Conservation (phyloP, 257 asterid species). For the Orobanche coerulescens region DNA sequence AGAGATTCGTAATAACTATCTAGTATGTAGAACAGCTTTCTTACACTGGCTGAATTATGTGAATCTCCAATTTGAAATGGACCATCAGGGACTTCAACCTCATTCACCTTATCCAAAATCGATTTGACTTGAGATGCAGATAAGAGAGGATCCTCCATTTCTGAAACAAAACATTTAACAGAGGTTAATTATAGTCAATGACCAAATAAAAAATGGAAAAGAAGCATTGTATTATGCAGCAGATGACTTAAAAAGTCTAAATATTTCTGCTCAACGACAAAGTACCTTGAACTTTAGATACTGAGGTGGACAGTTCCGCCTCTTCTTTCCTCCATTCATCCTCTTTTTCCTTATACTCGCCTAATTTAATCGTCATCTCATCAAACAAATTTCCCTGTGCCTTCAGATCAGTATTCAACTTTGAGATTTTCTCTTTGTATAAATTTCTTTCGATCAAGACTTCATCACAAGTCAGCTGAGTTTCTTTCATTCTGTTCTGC, state of each 20-base stretch:
- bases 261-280: conserved; percentile 11
- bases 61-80: conserved; percentile 34
- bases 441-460: conserved; percentile 53
- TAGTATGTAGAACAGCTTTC: conserved; percentile 61
- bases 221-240: background rate
- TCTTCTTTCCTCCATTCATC: conserved; percentile 44
- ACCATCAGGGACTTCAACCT: conserved; percentile 43
- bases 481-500: conserved; percentile 47
- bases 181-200: conserved; percentile 4
- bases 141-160: conserved; percentile 39
- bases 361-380: conserved; percentile 41
- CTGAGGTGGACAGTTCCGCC: conserved; percentile 46
- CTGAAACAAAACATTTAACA: conserved; percentile 41
- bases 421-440: conserved; percentile 36
- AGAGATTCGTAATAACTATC: conserved; percentile 44
- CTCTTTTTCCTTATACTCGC: conserved; percentile 41
- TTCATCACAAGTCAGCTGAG: conserved; percentile 34
- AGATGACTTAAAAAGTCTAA: conserved; percentile 3
- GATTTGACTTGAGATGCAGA: conserved; percentile 54
- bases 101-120: conserved; percentile 57
- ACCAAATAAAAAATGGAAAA: conserved; percentile 14
- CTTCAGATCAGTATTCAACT: conserved; percentile 59
- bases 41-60: conserved; percentile 34
- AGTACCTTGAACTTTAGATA: conserved; percentile 48
- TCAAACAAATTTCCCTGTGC: conserved; percentile 33